A percentile compares a stretch with the other conserved stretches of the same genome.
phyloP scores from a whole-genome alignment of 1,139 yeast species.

The Pneumocystis wakefieldiae region DNA sequence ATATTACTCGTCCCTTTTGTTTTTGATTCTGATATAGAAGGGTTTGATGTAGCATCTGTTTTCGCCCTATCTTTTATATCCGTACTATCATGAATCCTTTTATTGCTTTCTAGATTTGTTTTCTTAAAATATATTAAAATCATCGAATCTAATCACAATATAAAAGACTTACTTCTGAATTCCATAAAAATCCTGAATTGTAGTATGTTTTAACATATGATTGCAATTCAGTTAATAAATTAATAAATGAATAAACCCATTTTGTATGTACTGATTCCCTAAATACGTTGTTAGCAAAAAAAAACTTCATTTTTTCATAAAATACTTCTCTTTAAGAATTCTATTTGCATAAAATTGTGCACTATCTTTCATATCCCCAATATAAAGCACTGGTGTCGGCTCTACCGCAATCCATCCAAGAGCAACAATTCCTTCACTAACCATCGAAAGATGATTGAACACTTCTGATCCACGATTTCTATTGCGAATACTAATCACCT shows the following conservation, averaged over 20 bases:
- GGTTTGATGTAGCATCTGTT: conserved; percentile 67
- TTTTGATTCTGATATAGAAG: conserved; percentile 36
- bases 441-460: conserved; percentile 60
- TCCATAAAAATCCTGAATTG: conserved; percentile 73
- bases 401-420: conserved; percentile 77
- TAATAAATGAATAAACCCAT: conserved; percentile 61
- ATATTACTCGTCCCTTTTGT: conserved; percentile 18
- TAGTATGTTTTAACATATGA: conserved; percentile 62
- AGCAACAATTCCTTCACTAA: conserved; percentile 80
- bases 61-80: conserved; percentile 22
- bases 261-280: conserved; percentile 47
- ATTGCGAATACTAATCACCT: conserved; percentile 54
- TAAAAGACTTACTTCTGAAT: conserved; percentile 31
- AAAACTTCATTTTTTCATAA: neutral
- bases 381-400: conserved; percentile 53
- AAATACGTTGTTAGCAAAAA: neutral
- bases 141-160: neutral
- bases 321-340: conserved; percentile 52
- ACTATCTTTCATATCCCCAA: conserved; percentile 76
- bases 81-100: conserved; percentile 26
- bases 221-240: conserved; percentile 53
- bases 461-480: conserved; percentile 50
- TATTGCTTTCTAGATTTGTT: conserved; percentile 6
- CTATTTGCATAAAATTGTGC: conserved; percentile 91
- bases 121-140: conserved; percentile 23